These are phyloP conservation scores for Penicillium soppii DNA, from an alignment of 495 filamentous ascomycete genomes.

Conservation along the genomic window DNA sequence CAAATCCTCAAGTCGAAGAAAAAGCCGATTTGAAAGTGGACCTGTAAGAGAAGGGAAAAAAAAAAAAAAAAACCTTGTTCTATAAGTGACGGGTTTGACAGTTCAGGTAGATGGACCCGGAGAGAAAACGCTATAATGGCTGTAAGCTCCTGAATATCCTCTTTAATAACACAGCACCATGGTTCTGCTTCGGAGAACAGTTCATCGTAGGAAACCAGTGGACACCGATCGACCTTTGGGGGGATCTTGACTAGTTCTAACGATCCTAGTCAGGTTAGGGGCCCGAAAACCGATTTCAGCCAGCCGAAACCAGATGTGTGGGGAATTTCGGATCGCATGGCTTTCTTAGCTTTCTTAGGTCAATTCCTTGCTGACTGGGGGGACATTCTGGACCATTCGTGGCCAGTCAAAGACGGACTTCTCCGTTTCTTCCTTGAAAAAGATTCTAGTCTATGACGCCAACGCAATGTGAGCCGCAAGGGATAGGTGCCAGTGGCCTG, in stretches of 20 bases:
- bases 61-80: not conserved
- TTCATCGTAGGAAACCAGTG: slow-evolving; percentile 22
- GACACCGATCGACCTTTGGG: slow-evolving; percentile 27
- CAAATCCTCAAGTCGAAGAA: too few relatives aligned
- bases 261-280: slow-evolving; percentile 18
- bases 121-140: too few relatives aligned
- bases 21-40: slow-evolving; percentile 1
- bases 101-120: not conserved
- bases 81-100: not conserved
- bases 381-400: slow-evolving; percentile 9
- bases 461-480: slow-evolving; percentile 34
- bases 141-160: too few relatives aligned
- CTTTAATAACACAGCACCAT: not conserved
- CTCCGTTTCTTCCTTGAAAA: slow-evolving; percentile 15
- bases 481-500: slow-evolving; percentile 12
- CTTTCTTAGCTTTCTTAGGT: not conserved
- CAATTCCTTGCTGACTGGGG: not conserved
- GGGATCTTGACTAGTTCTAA: slow-evolving; percentile 25
- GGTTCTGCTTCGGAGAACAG: slow-evolving; percentile 13
- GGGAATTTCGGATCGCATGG: slow-evolving; percentile 24
- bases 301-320: slow-evolving; percentile 28
- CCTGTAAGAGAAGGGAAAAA: not conserved
- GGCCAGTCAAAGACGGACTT: slow-evolving; percentile 13
- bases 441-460: slow-evolving; percentile 11
- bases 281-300: slow-evolving; percentile 23